Evolutionary conservation across 371 early-diverging fungal species (phyloP).

Genomic region (Batrachochytrium dendrobatidis): DNA sequence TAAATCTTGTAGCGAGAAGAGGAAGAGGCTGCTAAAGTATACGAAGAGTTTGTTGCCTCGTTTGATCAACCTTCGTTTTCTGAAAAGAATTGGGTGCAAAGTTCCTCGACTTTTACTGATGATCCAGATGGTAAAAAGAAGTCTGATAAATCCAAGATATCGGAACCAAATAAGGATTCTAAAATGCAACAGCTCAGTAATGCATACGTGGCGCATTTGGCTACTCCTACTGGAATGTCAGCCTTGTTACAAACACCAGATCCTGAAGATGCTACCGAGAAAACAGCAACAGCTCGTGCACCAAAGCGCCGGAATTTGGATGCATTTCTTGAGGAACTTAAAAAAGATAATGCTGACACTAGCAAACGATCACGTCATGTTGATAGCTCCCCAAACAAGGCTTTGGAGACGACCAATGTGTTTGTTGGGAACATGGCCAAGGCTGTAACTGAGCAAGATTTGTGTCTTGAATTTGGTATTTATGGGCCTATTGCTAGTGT

Average conservation of each 20-base stretch:
- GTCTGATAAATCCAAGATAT: no score
- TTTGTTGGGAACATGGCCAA: conserved; percentile 80
- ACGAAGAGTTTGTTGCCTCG: background rate
- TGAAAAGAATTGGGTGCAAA: background rate
- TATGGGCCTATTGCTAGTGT: conserved; percentile 88
- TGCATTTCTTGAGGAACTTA: conserved; percentile 75
- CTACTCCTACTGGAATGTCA: no score
- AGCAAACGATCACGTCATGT: conserved; percentile 21
- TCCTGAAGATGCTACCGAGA: no score
- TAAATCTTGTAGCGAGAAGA: background rate
- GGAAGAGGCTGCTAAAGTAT: background rate
- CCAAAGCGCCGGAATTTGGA: conserved; percentile 70
- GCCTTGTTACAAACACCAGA: no score
- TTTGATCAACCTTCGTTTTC: background rate
- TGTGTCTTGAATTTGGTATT: conserved; percentile 70
- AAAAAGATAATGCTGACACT: conserved; percentile 41
- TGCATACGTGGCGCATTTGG: no score
- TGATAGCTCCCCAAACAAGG: conserved; percentile 60
- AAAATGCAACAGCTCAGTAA: no score
- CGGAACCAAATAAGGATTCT: no score
- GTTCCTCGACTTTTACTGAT: no score
- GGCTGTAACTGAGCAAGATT: conserved; percentile 53
- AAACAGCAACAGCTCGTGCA: no score
- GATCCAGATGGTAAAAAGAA: no score
- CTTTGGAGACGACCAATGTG: conserved; percentile 80